A percentile compares a stretch with the other conserved stretches of the same genome.
phyloP scores from a whole-genome alignment of 2,329 filamentous ascomycete genomes.

The Trichoderma aggressivum region DNA sequence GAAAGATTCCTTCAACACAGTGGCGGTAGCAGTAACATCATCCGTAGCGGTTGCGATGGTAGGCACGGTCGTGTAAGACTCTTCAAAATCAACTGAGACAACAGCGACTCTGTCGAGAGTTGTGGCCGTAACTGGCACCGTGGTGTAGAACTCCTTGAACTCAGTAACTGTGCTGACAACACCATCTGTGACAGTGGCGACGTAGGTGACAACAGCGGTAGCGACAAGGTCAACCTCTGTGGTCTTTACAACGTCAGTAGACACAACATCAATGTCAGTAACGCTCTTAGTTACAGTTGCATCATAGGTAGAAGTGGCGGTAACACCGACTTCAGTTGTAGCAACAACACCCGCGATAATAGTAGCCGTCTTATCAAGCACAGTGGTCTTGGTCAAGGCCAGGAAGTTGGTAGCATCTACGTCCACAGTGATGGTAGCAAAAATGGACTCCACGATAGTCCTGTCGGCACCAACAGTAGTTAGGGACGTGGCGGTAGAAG shows the following conservation, averaged over 20 bases:
- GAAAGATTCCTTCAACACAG: background rate
- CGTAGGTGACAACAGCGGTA: background rate
- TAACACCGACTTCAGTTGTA: background rate
- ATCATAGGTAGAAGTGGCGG: background rate
- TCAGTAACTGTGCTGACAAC: background rate
- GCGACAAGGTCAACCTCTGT: background rate
- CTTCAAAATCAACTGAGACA: background rate
- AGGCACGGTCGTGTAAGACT: background rate
- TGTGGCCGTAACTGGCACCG: background rate
- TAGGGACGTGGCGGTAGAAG: background rate
- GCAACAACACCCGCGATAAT: background rate
- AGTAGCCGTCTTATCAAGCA: background rate
- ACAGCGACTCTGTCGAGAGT: background rate
- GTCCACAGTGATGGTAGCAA: background rate
- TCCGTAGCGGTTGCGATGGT: background rate
- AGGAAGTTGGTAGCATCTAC: background rate
- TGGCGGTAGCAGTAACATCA: background rate
- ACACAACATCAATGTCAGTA: background rate
- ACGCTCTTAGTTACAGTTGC: background rate
- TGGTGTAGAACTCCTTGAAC: background rate
- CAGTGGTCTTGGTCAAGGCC: background rate
- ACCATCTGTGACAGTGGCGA: background rate
- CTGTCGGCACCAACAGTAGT: background rate
- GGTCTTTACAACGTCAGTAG: background rate
- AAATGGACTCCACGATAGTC: background rate